Base-by-base conservation (phyloP, 2,329 filamentous ascomycete species). In the Grosmannia serpens region DNA sequence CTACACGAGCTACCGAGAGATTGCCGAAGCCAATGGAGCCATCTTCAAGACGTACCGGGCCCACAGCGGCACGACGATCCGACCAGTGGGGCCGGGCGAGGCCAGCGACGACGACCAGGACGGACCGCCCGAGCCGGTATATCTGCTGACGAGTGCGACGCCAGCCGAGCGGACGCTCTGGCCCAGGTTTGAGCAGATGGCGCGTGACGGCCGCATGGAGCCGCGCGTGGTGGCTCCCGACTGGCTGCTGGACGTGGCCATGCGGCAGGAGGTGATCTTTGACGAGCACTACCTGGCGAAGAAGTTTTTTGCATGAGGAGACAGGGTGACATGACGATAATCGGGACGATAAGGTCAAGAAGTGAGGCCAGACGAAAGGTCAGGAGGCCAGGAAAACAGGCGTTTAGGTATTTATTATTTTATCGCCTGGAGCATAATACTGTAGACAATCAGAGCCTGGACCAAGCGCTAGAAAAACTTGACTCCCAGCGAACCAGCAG, bases 11-110 rank as follows among this genome's bases (percentile, higher is more conserved):
- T 97, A 89, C 75, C 87, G 87, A 67, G 81, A 84, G 44, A 96
- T 99, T 64, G 87, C 92, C 55, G 84, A 88, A 68, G 86, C 89
- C 59, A 99, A 99, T 69, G 91, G 92, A 17, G 94, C 91, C 27
- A 82, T 84, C 29, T 95, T 92, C 70, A 80, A 84, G 67, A 73
- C 88, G 26, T 97, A 91, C 74, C 81, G 83, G 33, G 88, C 87
- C 9, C 83, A 89, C 22, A 84, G 87, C 61, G 85, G 85, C 2
- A 78, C 85, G 29, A 84, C 80, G 2, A 84, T 87, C 65, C 81
- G 80, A 68, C 79, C 83, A n/a, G 83, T 82, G 20, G 80, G 78
- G 10, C 71, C 75, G 20, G 80, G 84, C 62, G 82, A 85, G 62
- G 82, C 87, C 55, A 81, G 84, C 31, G 77, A 81, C 22, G 31